phyloP scores from a whole-genome alignment of 208 protist species.

The Paratrypanosoma confusum region DNA sequence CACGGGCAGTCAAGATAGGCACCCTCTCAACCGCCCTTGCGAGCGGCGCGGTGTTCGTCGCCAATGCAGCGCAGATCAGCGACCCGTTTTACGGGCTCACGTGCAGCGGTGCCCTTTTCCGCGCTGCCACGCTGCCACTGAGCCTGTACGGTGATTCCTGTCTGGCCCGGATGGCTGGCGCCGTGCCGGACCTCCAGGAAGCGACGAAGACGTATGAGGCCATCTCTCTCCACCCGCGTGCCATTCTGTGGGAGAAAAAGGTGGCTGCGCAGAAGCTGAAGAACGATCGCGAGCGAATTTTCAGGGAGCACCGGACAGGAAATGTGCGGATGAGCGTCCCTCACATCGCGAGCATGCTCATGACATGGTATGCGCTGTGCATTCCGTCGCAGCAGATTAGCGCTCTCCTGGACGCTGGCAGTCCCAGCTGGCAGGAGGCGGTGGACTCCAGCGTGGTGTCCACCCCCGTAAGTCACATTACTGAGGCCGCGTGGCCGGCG shows the following conservation, averaged over 20 bases:
- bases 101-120: slow-evolving; percentile 40
- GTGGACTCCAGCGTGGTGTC: slow-evolving; percentile 20
- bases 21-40: slow-evolving; percentile 46
- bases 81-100: slow-evolving; percentile 43
- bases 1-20: slow-evolving; percentile 24
- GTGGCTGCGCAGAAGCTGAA: slow-evolving; percentile 72
- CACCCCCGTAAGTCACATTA: slow-evolving; percentile 14
- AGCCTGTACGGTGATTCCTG: slow-evolving; percentile 77
- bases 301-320: slow-evolving; percentile 52
- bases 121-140: slow-evolving; percentile 27
- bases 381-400: slow-evolving; percentile 48
- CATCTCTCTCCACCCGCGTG: slow-evolving; percentile 59
- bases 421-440: too few relatives aligned
- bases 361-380: slow-evolving; percentile 40
- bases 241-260: slow-evolving; percentile 74
- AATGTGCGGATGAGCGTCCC: slow-evolving; percentile 63
- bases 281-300: slow-evolving; percentile 73
- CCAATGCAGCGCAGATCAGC: slow-evolving; percentile 19
- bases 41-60: slow-evolving; percentile 31
- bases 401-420: slow-evolving; percentile 26
- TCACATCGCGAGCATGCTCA: slow-evolving; percentile 13
- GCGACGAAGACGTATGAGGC: slow-evolving; percentile 42
- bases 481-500: neutral
- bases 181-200: slow-evolving; percentile 61
- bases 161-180: slow-evolving; percentile 40